Percentiles rank a stretch among this genome's conserved stretches.
phyloP scores from a whole-genome alignment of 2,329 filamentous ascomycete genomes.

The Penicillium sp. region DNA sequence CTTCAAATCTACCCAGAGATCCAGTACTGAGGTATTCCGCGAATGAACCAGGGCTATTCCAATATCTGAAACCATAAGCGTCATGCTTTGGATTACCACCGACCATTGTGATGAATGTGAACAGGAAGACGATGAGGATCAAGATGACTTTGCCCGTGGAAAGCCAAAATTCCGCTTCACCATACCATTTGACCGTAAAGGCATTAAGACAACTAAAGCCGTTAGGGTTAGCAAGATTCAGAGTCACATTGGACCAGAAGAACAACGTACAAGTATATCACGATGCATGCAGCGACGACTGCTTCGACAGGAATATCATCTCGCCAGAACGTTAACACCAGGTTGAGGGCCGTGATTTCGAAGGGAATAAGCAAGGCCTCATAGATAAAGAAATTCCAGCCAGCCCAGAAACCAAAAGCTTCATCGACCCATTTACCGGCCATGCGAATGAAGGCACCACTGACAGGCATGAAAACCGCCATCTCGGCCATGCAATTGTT shows the following conservation, averaged over 20 bases:
- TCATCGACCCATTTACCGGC: constrained; percentile 51
- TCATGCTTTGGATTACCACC: constrained; percentile 75
- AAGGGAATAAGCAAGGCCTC: constrained; percentile 40
- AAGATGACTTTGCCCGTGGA: constrained; percentile 65
- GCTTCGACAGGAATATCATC: constrained; percentile 43
- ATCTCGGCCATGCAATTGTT: constrained; percentile 50
- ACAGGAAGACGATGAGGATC: constrained; percentile 68
- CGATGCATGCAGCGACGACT: constrained; percentile 31
- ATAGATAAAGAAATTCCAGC: constrained; percentile 53
- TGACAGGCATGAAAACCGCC: constrained; percentile 46
- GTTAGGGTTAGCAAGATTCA: constrained; percentile 4
- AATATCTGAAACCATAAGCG: constrained; percentile 70
- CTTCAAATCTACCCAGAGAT: constrained; percentile 35
- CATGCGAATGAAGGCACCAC: constrained; percentile 44
- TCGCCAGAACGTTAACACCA: constrained; percentile 45
- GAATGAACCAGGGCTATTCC: constrained; percentile 53
- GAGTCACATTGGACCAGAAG: background rate
- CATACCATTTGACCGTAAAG: constrained; percentile 70
- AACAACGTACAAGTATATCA: constrained; percentile 16
- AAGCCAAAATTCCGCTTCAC: constrained; percentile 62
- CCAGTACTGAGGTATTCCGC: constrained; percentile 13
- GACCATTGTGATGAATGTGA: constrained; percentile 79
- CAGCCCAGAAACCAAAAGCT: constrained; percentile 47
- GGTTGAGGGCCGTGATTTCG: constrained; percentile 45
- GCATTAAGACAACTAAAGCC: constrained; percentile 61